Percentiles rank a stretch among this genome's conserved stretches.
Evolutionary conservation across 1,284 basidiomycete species (phyloP).

Genomic region (Heterobasidion irregulare): DNA sequence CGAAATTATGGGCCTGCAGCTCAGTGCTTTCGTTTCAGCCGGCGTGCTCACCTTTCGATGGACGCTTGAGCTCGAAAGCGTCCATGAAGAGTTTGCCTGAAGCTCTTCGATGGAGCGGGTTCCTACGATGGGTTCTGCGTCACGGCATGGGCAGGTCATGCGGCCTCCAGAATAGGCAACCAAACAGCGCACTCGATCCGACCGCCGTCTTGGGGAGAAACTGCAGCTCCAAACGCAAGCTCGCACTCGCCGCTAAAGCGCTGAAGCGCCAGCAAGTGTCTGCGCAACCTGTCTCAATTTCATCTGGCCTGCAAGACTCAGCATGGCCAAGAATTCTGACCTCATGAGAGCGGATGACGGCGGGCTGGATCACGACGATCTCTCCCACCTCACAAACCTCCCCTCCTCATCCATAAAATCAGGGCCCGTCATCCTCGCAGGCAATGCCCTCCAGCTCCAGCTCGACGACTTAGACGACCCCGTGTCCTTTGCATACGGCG

Average conservation of each 20-base stretch:
- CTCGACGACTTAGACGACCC: conserved; percentile 22
- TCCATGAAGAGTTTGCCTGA: no score
- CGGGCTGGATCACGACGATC: background rate
- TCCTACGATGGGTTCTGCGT: no score
- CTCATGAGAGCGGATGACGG: background rate
- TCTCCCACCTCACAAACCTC: background rate
- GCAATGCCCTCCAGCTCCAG: conserved; percentile 27
- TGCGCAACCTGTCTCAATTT: background rate
- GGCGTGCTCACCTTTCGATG: no score
- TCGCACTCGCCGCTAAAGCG: background rate
- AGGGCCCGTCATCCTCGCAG: conserved; percentile 13
- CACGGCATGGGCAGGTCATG: no score
- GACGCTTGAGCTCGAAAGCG: no score
- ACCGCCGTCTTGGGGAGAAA: no score
- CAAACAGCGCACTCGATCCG: no score
- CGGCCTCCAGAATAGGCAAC: no score
- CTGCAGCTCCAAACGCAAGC: no score
- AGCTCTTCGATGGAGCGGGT: no score
- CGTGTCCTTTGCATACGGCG: conserved; percentile 17
- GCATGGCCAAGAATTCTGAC: background rate
- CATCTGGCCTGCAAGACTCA: background rate
- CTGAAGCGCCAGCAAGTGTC: background rate
- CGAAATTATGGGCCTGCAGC: no score
- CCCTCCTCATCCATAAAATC: background rate
- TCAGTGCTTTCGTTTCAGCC: no score